Base-by-base conservation (phyloP, 768 basidiomycete genomes). In the Boletus barrowsii region DNA sequence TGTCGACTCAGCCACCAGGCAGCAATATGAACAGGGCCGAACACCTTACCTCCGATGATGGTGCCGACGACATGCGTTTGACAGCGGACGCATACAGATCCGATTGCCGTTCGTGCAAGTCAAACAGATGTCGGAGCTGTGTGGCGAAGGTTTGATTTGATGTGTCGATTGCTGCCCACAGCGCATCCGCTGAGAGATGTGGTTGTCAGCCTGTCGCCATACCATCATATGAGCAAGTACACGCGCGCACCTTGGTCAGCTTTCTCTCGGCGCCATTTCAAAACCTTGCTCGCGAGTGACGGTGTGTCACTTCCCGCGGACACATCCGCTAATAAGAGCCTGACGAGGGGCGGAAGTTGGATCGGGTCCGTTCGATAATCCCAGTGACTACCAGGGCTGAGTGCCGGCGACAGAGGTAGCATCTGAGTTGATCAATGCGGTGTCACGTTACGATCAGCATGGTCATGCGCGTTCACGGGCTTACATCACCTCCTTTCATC, bases 271-370 rank as follows among this genome's bases (percentile, higher is more conserved):
- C 90, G 82, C 96, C 96, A 98, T 62, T 84, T 85, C 58, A 97
- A 73, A 4, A 99, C 97, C 69, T 91, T 87, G 30, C 91, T 84
- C 11, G 95, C 93, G 40, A 98, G 83, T 40, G 91, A 91, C 2
- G 97, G 97, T 2, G 97, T 98, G 64, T 98, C 91, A 60, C 90
- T 95, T 10, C 97, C 97, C 10, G 90, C 93, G 63, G 97, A 91
- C 15, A 98, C 93, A 66, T 99, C 97, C 24, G 95, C 97, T 20
- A 99, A 79, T 73, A 98, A 80, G 35, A 99, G 79, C 51, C 90
- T 78, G 20, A 90, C 86, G 47, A 84, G 72, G 0, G 90, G 91
- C 3, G 97, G 97, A 33, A 99, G 84, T 49, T 82, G 79, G 69
- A 97, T 92, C 0, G 84, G 81, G 51, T 76, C 72, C 13, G 88